Evolutionary conservation across 2,329 filamentous ascomycete species (phyloP), one percentile per base, ranked within the genome.

Genomic region (Botrytis byssoidea): DNA sequence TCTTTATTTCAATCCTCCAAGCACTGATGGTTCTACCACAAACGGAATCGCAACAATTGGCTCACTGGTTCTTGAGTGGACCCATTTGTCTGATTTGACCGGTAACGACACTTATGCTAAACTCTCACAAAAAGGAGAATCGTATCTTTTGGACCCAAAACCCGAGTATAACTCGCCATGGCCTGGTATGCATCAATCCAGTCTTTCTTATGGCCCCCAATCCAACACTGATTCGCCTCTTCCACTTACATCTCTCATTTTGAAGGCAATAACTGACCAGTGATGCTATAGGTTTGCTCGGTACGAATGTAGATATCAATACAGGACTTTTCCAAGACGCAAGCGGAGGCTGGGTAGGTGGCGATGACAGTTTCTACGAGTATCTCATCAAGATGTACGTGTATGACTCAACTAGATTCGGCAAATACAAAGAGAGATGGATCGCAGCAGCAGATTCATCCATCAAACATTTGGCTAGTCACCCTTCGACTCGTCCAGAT

Each of bases 341-440:
- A 37, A 79, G 77, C 2, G 93, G 94, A 70, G 92, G 92, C 63
- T 97, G 93, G 93, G 88, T 88, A 57, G 93, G 91, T 69, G 91
- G 92, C 10, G 88, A 88, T 44, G 93, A 97, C 81, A 93, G 90
- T 61, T 97, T 91, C 83, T 97, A 97, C 83, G 93, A 97, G 83
- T 97, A 97, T 79, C 87, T 97, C 46, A 91, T 97, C 82, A 97
- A 97, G 85, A 95, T 96, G 92, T 97, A 91, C 79, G 82, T 95
- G 72, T 97, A 97, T 81, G 91, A 95, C 79, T 85, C 89, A 0
- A 77, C 81, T 9, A 86, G 89, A 4, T 97, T 92, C 78, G 82
- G 79, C 2, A 75, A 82, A 4, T 94, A 95, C 83, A 89, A 86
- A 78, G 91, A 95, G 76, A 89, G 89, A 66, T 97, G 93, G 93